Percentiles rank a stretch among this genome's conserved stretches.
Conservation (phyloP, 352 stramenopile genomes). For the Pythium phragmitis region DNA sequence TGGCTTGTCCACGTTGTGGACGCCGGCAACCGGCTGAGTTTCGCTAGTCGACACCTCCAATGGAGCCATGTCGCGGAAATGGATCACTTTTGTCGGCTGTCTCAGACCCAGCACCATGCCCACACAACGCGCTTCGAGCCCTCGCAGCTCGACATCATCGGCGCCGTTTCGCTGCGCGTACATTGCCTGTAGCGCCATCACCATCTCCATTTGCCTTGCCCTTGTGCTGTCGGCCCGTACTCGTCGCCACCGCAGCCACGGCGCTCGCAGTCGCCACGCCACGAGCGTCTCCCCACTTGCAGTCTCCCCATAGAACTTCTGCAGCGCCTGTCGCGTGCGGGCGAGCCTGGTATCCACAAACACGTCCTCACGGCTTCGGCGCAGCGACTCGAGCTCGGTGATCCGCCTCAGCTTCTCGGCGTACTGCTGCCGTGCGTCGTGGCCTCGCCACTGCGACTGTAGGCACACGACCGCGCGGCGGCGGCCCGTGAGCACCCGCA, state of each 20-base stretch:
- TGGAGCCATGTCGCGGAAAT: neutral
- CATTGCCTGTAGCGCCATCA: neutral
- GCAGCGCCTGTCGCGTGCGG: neutral
- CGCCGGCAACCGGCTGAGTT: neutral
- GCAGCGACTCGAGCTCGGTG: neutral
- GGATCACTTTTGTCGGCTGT: neutral
- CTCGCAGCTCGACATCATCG: neutral
- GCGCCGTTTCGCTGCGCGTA: neutral
- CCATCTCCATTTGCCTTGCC: neutral
- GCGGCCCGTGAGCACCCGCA: constrained; percentile 12
- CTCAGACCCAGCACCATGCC: neutral
- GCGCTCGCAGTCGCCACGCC: neutral
- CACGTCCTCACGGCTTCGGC: constrained; percentile 6
- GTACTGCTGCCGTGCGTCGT: constrained; percentile 17
- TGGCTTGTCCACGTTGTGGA: neutral
- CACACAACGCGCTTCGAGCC: neutral
- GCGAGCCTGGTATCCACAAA: constrained; percentile 7
- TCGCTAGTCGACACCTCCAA: neutral
- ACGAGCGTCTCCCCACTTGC: neutral
- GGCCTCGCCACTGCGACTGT: constrained; percentile 35
- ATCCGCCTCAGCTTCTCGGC: neutral
- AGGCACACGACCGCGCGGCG: constrained; percentile 16
- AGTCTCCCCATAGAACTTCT: constrained; percentile 6
- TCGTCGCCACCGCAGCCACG: constrained; percentile 19
- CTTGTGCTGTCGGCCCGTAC: neutral